These are phyloP conservation scores for Candida mesenterica DNA, from an alignment of 1,139 yeast species.

Conservation along the genomic window DNA sequence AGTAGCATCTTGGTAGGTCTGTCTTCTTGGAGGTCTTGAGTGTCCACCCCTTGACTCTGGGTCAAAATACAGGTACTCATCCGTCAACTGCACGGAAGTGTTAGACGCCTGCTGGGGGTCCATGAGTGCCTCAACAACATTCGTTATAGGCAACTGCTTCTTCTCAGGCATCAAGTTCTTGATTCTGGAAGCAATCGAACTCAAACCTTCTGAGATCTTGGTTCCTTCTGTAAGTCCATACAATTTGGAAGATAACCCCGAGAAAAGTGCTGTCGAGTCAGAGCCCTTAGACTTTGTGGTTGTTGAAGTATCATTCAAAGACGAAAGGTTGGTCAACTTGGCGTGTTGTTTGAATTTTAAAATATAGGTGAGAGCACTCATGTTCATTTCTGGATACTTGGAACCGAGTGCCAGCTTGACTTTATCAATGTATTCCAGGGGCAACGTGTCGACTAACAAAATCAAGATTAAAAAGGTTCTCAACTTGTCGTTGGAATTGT, in stretches of 20 bases:
- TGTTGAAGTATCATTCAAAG: conserved; percentile 23
- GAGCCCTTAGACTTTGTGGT: conserved; percentile 14
- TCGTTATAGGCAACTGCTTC: conserved; percentile 84
- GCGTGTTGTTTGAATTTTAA: conserved; percentile 78
- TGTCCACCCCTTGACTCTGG: conserved; percentile 90
- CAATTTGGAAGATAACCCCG: conserved; percentile 73
- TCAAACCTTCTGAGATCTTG: conserved; percentile 70
- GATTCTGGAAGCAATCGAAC: conserved; percentile 83
- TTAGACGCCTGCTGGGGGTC: conserved; percentile 65
- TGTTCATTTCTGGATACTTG: conserved; percentile 57
- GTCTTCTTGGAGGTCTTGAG: conserved; percentile 85
- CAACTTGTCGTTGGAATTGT: conserved; percentile 72
- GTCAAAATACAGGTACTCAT: conserved; percentile 86
- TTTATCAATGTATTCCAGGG: conserved; percentile 59
- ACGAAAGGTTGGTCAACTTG: conserved; percentile 57
- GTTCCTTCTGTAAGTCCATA: conserved; percentile 82
- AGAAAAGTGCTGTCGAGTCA: conserved; percentile 61
- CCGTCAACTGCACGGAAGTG: conserved; percentile 67
- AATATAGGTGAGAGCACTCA: conserved; percentile 66
- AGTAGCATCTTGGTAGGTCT: conserved; percentile 72
- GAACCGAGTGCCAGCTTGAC: conserved; percentile 62
- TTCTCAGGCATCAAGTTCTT: conserved; percentile 86
- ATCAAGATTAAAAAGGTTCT: conserved; percentile 82
- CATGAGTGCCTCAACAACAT: conserved; percentile 86
- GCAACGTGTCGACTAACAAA: conserved; percentile 54